Percentiles rank a stretch among this genome's conserved stretches.
Conservation (phyloP, 257 asterid genomes). For the Lithospermum erythrorhizon region DNA sequence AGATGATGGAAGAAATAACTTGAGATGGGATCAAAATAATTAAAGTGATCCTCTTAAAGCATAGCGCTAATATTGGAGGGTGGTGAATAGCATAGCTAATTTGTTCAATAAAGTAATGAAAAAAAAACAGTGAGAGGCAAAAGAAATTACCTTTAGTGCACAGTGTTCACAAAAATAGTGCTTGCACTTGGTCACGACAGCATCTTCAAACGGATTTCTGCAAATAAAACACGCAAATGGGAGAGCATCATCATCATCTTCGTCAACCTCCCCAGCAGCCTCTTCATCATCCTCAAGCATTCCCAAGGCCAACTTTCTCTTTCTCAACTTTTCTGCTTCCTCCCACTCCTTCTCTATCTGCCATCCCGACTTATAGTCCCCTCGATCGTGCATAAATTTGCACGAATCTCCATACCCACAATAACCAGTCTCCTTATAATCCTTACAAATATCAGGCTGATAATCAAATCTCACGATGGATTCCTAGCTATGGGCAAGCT, state of each 20-base stretch:
- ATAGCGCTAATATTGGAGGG: too few species aligned
- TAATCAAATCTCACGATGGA: slow-evolving; percentile 85
- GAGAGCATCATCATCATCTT: slow-evolving; percentile 58
- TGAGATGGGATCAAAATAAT: too few species aligned
- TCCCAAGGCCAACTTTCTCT: slow-evolving; percentile 50
- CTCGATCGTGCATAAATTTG: slow-evolving; percentile 94
- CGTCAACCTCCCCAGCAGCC: slow-evolving; percentile 30
- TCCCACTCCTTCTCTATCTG: slow-evolving; percentile 93
- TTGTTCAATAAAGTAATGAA: background rate
- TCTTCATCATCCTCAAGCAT: slow-evolving; percentile 44
- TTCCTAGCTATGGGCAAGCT: slow-evolving; percentile 33
- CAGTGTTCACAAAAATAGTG: slow-evolving; percentile 97
- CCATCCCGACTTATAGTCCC: slow-evolving; percentile 96
- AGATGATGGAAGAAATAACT: too few species aligned
- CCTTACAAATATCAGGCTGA: slow-evolving; percentile 96
- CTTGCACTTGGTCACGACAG: slow-evolving; percentile 87
- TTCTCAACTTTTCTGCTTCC: slow-evolving; percentile 66
- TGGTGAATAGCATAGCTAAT: too few species aligned
- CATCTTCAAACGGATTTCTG: slow-evolving; percentile 78
- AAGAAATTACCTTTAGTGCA: slow-evolving; percentile 60
- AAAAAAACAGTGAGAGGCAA: slow-evolving; percentile 5
- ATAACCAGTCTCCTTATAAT: slow-evolving; percentile 89
- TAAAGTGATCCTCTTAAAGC: too few species aligned
- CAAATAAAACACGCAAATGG: slow-evolving; percentile 95
- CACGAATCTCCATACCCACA: slow-evolving; percentile 97